Evolutionary conservation across 805 yeast species (phyloP).

Genomic region (Cyberlindnera petersonii): DNA sequence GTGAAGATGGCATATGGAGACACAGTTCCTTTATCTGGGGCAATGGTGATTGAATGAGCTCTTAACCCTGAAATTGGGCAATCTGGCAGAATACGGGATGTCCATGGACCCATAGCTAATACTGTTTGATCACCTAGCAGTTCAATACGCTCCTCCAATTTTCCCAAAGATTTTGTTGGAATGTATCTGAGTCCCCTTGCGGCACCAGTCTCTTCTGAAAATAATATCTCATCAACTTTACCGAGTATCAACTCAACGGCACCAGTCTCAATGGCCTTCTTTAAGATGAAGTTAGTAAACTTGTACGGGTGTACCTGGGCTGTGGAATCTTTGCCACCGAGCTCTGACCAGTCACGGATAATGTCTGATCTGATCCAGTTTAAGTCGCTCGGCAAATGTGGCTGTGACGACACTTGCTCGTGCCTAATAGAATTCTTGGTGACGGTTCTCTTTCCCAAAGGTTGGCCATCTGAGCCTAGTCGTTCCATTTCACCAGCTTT

Average conservation of each 20-base stretch:
- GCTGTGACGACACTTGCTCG: slow-evolving; percentile 18
- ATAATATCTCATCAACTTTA: slow-evolving; percentile 66
- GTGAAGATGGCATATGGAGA: slow-evolving; percentile 93
- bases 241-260: slow-evolving; percentile 84
- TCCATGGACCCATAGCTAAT: slow-evolving; percentile 94
- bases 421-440: slow-evolving; percentile 32
- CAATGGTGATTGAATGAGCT: slow-evolving; percentile 91
- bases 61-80: slow-evolving; percentile 93
- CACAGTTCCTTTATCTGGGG: slow-evolving; percentile 74
- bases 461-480: slow-evolving; percentile 18
- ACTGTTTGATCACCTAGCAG: slow-evolving; percentile 74
- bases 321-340: slow-evolving; percentile 84
- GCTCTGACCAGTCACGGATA: slow-evolving; percentile 67
- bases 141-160: slow-evolving; percentile 35
- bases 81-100: slow-evolving; percentile 81
- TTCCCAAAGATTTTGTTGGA: slow-evolving; percentile 31
- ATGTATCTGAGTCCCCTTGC: slow-evolving; percentile 70
- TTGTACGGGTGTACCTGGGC: slow-evolving; percentile 97
- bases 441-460: slow-evolving; percentile 32
- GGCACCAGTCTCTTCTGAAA: slow-evolving; percentile 57
- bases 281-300: slow-evolving; percentile 79
- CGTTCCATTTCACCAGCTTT: slow-evolving; percentile 13
- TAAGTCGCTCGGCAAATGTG: slow-evolving; percentile 54
- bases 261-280: slow-evolving; percentile 77
- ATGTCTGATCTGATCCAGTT: slow-evolving; percentile 71